Conservation (phyloP, 768 basidiomycete genomes). For the Termitomyces sp. region DNA sequence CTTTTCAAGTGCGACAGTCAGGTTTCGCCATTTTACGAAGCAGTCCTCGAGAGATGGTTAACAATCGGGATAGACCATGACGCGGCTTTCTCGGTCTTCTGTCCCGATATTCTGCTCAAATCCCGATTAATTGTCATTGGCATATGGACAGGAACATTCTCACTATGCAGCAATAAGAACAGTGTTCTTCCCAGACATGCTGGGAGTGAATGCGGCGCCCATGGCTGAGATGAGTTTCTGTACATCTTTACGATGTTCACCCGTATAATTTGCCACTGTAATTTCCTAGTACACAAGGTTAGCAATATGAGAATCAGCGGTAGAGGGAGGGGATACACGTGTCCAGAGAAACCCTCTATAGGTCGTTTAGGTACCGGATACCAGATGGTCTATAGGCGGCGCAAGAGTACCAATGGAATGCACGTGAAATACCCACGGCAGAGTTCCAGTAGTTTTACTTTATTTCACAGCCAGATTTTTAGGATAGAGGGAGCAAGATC, state of each 20-base stretch:
- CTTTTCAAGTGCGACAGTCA: conserved; percentile 58
- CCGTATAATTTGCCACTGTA: conserved; percentile 86
- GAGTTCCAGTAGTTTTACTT: conserved; percentile 64
- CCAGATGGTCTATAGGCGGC: conserved; percentile 74
- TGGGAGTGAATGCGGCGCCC: conserved; percentile 79
- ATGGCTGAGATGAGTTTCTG: conserved; percentile 73
- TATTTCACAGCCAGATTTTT: conserved; percentile 43
- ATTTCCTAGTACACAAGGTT: conserved; percentile 45
- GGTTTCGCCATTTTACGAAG: conserved; percentile 69
- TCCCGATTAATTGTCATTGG: neutral
- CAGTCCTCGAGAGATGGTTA: conserved; percentile 89
- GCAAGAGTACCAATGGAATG: conserved; percentile 55
- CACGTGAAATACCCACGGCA: conserved; percentile 81
- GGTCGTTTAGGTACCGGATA: conserved; percentile 68
- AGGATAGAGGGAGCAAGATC: neutral
- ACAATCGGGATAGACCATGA: conserved; percentile 83
- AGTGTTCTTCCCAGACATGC: conserved; percentile 72
- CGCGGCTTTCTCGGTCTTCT: conserved; percentile 68
- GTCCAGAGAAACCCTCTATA: conserved; percentile 52
- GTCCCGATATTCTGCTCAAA: conserved; percentile 31
- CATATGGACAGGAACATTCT: conserved; percentile 21
- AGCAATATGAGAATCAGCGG: neutral
- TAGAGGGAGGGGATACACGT: conserved; percentile 39
- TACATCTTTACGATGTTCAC: conserved; percentile 81
- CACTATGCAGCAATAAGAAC: conserved; percentile 82